phyloP scores from a whole-genome alignment of 2,329 filamentous ascomycete genomes.

The Paecilomyces sp. region DNA sequence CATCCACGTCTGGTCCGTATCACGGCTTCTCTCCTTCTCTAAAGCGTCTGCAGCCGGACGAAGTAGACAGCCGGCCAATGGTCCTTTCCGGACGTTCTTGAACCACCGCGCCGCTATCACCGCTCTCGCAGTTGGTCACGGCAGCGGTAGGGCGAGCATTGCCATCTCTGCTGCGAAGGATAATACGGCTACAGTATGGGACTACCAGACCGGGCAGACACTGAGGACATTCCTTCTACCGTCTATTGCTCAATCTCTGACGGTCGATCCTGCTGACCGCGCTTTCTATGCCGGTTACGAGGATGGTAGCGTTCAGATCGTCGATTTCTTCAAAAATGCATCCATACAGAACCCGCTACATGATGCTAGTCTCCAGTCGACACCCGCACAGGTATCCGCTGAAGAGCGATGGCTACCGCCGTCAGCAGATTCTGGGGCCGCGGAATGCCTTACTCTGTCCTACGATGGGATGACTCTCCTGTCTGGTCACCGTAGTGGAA shows the following conservation, averaged over 20 bases:
- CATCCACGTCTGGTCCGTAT: conserved; percentile 84
- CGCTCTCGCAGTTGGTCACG: conserved; percentile 55
- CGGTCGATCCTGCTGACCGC: conserved; percentile 75
- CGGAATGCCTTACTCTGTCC: conserved; percentile 63
- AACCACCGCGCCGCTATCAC: conserved; percentile 53
- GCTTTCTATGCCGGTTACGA: conserved; percentile 75
- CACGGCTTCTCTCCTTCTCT: conserved; percentile 61
- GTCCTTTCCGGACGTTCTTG: conserved; percentile 69
- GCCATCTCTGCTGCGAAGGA: conserved; percentile 79
- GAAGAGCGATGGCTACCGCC: conserved; percentile 43
- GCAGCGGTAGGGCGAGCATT: conserved; percentile 67
- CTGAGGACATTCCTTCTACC: conserved; percentile 78
- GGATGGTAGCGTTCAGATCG: conserved; percentile 69
- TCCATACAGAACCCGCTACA: conserved; percentile 32
- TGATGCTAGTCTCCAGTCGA: conserved; percentile 27
- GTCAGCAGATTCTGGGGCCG: conserved; percentile 58
- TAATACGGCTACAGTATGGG: conserved; percentile 87
- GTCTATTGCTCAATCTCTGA: conserved; percentile 61
- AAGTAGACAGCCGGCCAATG: conserved; percentile 39
- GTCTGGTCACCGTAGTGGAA: conserved; percentile 74
- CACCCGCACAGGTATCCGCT: conserved; percentile 33
- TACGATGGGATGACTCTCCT: conserved; percentile 76
- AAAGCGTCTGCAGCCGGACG: conserved; percentile 35
- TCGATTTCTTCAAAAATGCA: conserved; percentile 62
- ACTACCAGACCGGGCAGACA: conserved; percentile 70